A percentile compares a stretch with the other conserved stretches of the same genome.
phyloP scores from a whole-genome alignment of 2,329 filamentous ascomycete genomes.

The Leptographium wingfieldii region DNA sequence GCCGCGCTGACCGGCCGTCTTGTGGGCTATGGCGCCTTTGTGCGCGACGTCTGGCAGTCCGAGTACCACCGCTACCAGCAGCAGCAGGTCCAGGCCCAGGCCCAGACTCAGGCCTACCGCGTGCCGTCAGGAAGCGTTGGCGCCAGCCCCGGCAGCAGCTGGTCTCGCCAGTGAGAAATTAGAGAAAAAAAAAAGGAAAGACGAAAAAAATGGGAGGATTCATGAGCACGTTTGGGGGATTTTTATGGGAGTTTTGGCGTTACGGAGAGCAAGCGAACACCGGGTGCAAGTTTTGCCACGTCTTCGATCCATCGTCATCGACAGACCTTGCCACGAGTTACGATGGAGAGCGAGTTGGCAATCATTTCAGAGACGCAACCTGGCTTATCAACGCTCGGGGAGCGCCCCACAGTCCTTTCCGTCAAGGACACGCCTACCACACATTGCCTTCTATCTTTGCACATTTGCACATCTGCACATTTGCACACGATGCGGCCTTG shows the following conservation, averaged over 20 bases:
- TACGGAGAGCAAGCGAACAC: too few species aligned
- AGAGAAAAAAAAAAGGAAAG: neutral
- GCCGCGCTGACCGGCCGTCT: conserved; percentile 29
- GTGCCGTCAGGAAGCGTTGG: neutral
- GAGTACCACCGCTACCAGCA: conserved; percentile 47
- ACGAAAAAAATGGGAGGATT: neutral
- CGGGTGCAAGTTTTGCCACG: too few species aligned
- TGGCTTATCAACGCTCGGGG: too few species aligned
- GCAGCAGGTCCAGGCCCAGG: conserved; percentile 23
- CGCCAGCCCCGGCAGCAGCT: neutral
- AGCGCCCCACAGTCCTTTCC: too few species aligned
- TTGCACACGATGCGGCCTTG: neutral
- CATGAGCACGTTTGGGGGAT: neutral
- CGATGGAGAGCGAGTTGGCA: too few species aligned
- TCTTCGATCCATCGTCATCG: too few species aligned
- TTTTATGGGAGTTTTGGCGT: neutral
- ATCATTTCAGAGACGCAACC: too few species aligned
- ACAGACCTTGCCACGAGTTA: too few species aligned
- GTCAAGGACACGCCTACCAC: neutral
- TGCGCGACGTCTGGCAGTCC: conserved; percentile 41
- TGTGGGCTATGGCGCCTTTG: conserved; percentile 32
- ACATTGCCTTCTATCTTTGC: neutral
- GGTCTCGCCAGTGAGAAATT: conserved; percentile 2
- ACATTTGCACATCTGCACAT: neutral
- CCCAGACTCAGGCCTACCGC: conserved; percentile 4